phyloP scores from a whole-genome alignment of 2,329 filamentous ascomycete species.

The Trichophyton rubrum region DNA sequence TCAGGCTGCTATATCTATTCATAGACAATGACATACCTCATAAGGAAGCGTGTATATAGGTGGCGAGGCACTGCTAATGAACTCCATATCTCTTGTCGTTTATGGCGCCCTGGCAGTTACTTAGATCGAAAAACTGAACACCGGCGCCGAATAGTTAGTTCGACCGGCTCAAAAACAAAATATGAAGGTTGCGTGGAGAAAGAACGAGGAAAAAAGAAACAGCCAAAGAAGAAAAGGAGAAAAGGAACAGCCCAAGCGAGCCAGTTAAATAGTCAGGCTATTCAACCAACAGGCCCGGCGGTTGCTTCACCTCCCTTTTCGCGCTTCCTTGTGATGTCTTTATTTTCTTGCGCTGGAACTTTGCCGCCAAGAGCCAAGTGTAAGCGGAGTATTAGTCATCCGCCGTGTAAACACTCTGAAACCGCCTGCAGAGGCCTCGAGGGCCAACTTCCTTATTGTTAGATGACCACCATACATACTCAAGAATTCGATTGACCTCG shows the following conservation, averaged over 20 bases:
- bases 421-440: background rate
- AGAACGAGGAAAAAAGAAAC: background rate
- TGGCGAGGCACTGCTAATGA: background rate
- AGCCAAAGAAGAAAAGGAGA: background rate
- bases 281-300: background rate
- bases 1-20: background rate
- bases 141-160: background rate
- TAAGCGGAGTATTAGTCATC: slow-evolving; percentile 1
- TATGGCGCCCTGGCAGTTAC: background rate
- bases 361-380: background rate
- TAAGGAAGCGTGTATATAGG: background rate
- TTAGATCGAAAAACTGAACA: background rate
- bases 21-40: background rate
- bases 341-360: background rate
- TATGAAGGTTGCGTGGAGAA: background rate
- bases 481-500: too few species aligned
- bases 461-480: too few species aligned
- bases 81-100: background rate
- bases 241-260: background rate
- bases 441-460: too few species aligned
- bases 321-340: background rate
- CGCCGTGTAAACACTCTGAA: background rate
- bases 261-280: too few species aligned
- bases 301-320: background rate
- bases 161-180: background rate